Base-by-base conservation (phyloP, 2,329 filamentous ascomycete species). In the Nigrograna mackinnonii region DNA sequence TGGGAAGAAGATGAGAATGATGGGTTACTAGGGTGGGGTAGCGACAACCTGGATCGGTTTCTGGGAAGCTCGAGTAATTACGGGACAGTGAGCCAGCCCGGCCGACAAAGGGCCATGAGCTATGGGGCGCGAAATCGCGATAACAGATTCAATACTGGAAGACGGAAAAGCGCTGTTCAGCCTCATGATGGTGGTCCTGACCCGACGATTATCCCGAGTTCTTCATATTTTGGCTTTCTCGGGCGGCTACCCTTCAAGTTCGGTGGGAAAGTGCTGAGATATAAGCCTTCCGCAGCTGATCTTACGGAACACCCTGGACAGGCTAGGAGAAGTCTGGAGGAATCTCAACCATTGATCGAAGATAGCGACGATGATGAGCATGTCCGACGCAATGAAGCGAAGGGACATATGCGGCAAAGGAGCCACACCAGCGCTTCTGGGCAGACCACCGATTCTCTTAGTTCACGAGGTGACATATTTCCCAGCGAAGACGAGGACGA, bases 401-500 rank as follows among this genome's bases (percentile, higher is more conserved):
- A 67, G 43, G 52, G 52, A 5, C 72, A 77, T 41, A 60, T 65
- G 17, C 75, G 86, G 52, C 80, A 85, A 51, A 80, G 91, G 37
- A 95, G 91, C 67, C 83, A 83, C 35, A 96, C 91, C 1, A 80
- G 83, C 12, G 86, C 83, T 4, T 95, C 90, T 11, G 86, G 86
- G 30, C 86, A 86, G 50, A 96, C 91, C 1, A 87, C 84, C 20
- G 91, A 92, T 63, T 96, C 91, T 5, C 84, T 87, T 50, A 87
- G 91, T 57, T 96, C 91, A 9, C 78, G 92, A 35, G 91, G 91
- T 2, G 92, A 97, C 69, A 74, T 97, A 11, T 94, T 96, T 54
- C 90, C 90, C 0, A 96, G 91, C 57, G 91, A 95, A 58, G 90
- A 91, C 39, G 90, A 95, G 45, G 91, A 95, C 65, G 92, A 97